These are phyloP conservation scores for Paraleonurus japonicus DNA, from an alignment of 257 asterid species.

Conservation along the genomic window DNA sequence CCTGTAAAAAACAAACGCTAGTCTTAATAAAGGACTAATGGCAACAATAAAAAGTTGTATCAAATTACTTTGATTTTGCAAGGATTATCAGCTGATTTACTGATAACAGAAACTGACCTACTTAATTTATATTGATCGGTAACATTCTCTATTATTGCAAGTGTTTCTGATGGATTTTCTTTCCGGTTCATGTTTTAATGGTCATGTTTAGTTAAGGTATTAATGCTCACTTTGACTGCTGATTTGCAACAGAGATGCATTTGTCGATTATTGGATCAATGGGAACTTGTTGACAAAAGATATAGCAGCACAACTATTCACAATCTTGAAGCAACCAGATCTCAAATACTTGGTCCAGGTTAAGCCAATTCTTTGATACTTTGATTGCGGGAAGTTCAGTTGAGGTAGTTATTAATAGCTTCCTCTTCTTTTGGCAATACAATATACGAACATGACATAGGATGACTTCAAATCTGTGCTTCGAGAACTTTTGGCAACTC, in stretches of 20 bases:
- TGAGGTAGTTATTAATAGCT: slow-evolving; percentile 23
- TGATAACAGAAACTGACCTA: neutral
- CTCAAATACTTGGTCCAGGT: slow-evolving; percentile 77
- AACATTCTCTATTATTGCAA: neutral
- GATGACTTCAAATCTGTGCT: slow-evolving; percentile 94
- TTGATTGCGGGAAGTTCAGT: neutral
- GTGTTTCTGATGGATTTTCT: slow-evolving; percentile 11
- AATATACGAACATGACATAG: slow-evolving; percentile 36
- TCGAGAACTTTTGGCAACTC: slow-evolving; percentile 93
- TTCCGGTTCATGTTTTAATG: slow-evolving; percentile 15
- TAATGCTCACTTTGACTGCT: slow-evolving; percentile 17
- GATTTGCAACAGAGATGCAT: slow-evolving; percentile 72
- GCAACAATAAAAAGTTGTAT: neutral
- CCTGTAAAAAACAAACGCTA: neutral
- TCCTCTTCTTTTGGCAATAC: slow-evolving; percentile 17
- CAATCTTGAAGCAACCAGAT: slow-evolving; percentile 88
- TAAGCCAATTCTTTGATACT: slow-evolving; percentile 2
- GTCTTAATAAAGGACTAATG: neutral
- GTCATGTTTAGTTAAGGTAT: slow-evolving; percentile 17
- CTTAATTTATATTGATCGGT: neutral
- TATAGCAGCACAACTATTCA: slow-evolving; percentile 69
- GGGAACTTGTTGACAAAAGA: slow-evolving; percentile 90
- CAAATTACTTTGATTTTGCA: neutral
- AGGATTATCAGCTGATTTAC: slow-evolving; percentile 4
- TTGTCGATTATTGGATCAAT: slow-evolving; percentile 85